Conservation (phyloP, 768 basidiomycete species). For the Rhodotorula kratochvilovae region DNA sequence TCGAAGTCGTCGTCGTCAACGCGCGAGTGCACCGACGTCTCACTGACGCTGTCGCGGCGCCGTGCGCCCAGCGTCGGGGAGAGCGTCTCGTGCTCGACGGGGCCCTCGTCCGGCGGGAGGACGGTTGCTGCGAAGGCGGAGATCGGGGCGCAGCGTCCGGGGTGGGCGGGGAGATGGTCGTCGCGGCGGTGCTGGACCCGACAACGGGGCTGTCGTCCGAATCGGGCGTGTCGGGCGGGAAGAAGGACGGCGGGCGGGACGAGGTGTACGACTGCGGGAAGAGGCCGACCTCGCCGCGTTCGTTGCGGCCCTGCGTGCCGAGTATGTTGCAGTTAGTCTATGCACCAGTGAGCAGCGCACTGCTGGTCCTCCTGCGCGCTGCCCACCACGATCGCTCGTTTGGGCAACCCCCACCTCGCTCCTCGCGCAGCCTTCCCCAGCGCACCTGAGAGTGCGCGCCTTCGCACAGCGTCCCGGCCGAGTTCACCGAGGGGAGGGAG, state of each 20-base stretch:
- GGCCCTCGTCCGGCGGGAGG: background rate
- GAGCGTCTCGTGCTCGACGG: background rate
- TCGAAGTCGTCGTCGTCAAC: conserved; percentile 48
- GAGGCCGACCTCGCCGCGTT: conserved; percentile 73
- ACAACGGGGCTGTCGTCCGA: conserved; percentile 45
- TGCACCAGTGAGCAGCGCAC: too few species aligned
- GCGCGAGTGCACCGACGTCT: conserved; percentile 59
- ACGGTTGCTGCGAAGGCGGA: background rate
- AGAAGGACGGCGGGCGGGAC: conserved; percentile 45
- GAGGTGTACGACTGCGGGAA: conserved; percentile 89
- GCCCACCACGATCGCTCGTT: too few species aligned
- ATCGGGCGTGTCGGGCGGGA: background rate
- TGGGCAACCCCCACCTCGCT: too few species aligned
- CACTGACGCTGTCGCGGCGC: conserved; percentile 51
- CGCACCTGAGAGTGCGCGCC: too few species aligned
- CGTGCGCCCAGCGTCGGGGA: conserved; percentile 50
- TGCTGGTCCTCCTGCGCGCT: too few species aligned
- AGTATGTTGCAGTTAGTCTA: background rate
- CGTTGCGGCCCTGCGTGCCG: conserved; percentile 68
- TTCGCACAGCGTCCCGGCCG: background rate
- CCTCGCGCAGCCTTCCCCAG: too few species aligned
- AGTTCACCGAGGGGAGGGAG: background rate
- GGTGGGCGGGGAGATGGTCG: background rate
- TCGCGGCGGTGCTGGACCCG: background rate
- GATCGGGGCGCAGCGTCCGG: background rate